Evolutionary conservation across 2,329 filamentous ascomycete genomes (phyloP).

Genomic region (Fusarium sp.): DNA sequence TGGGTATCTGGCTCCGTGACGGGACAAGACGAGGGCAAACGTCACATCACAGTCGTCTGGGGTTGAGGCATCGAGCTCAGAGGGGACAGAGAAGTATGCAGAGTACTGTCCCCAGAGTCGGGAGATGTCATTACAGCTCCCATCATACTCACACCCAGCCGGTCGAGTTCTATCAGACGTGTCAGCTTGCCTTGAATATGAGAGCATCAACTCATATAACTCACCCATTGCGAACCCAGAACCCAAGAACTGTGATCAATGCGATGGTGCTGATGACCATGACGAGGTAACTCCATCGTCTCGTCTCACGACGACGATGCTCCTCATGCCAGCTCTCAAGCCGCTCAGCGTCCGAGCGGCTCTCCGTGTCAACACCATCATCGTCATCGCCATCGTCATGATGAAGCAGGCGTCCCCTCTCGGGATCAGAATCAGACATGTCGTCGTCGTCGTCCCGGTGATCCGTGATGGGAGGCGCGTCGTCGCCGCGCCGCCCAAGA

Average conservation of each 20-base stretch:
- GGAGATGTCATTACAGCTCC: conserved; percentile 65
- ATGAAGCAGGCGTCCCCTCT: conserved; percentile 21
- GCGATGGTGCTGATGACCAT: conserved; percentile 32
- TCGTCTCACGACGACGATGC: conserved; percentile 32
- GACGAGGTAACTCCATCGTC: conserved; percentile 35
- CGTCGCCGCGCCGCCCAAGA: conserved; percentile 9
- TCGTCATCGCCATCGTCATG: conserved; percentile 3
- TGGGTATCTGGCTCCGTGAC: conserved; percentile 87
- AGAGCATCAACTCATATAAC: neutral
- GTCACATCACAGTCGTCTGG: conserved; percentile 78
- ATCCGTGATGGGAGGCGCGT: conserved; percentile 21
- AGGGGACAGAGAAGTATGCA: conserved; percentile 82
- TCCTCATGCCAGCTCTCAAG: conserved; percentile 32
- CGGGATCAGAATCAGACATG: conserved; percentile 22
- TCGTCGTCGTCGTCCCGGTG: conserved; percentile 14
- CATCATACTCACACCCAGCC: conserved; percentile 40
- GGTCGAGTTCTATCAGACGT: conserved; percentile 8
- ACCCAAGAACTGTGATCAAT: conserved; percentile 25
- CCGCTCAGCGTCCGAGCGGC: conserved; percentile 23
- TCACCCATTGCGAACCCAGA: conserved; percentile 37
- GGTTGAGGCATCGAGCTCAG: conserved; percentile 67
- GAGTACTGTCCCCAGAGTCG: conserved; percentile 89
- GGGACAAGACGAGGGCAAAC: conserved; percentile 83
- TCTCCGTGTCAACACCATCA: conserved; percentile 12
- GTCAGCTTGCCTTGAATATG: neutral